Evolutionary conservation across 495 filamentous ascomycete genomes (phyloP), one percentile per base, ranked within the genome.

Genomic region (Ascodesmis nigricans): DNA sequence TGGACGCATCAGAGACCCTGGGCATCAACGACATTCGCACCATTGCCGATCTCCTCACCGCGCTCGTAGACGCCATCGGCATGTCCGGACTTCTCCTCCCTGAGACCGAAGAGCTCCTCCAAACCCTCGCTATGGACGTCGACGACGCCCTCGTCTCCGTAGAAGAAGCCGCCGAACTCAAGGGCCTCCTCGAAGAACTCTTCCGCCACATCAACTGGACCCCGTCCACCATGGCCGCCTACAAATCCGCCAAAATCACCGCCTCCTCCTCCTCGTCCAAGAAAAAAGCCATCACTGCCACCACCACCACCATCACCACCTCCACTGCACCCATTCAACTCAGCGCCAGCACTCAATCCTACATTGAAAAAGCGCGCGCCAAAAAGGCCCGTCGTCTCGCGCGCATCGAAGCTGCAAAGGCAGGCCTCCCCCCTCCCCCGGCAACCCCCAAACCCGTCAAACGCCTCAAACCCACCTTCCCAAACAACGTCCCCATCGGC

Each of bases 111-210:
- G 40, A 34, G 6, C 27, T 52, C 2, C 32, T 52, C 11, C 14
- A 22, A 0, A 20, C 33, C 1, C 29, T 52, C 2, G 25, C 34
- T 17, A 33, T 30, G 9, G 44, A 52, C 21, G 44, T 52, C 28
- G 29, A 33, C 5, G 49, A 47, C 3, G 40, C 49, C 8, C 33
- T 52, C 7, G 38, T 42, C n/a, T 36, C 34, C 15, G 25, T 47
- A 7, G 39, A 52, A 24, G 44, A 52, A 32, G 44, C 44, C 5
- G 41, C 38, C n/a, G 44, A 36, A 0, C 14, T 52, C 17, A 47
- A 52, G 18, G 39, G 49, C 15, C 39, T 52, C 16, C 28, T 52
- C 30, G 43, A 51, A 32, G 49, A 52, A 29, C 35, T 52, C 24
- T 47, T 52, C 20, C 26, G 48, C 6, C 49, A 52, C 30, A 44